Base-by-base conservation (phyloP, 78 protist genomes). In the Dictyostelium citrinum region DNA sequence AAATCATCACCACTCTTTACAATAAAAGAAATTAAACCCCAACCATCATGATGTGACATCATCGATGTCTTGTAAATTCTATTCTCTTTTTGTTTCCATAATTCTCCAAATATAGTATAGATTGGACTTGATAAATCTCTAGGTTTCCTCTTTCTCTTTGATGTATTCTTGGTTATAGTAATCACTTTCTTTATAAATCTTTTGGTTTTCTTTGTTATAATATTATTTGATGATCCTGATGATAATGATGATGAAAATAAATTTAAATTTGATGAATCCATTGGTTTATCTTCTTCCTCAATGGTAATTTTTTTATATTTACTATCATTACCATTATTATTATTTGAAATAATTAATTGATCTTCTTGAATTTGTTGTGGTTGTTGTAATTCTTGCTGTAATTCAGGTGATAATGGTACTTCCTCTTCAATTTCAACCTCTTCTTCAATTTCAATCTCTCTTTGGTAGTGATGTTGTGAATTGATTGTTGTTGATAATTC, bases 1-100 rank as follows among this genome's bases (percentile, higher is more conserved):
- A 94, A 67, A 67, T 97, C 98, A 27, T 97, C 98, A 8, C 97
- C 97, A 35, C 74, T 81, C 75, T 97, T 97, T 33, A 97, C 96
- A 46, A 97, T 96, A 31, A 97, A 83, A 11, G 97, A 83, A 11
- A 90, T 77, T 75, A 90, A 46, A 22, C 95, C 29, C 96, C 96
- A 93, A 3, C 86, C 91, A 12, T 16, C 22, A 12, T 72, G 24
- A 16, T 24, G n/a, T 8, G 82, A 27, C 22, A 51, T n/a, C 11
- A 67, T 37, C 5, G 92, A 76, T 6, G 27, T 33, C 80, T 80
- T 74, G 17, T 68, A 64, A 6, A 90, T 68, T 45, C 88, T 29
- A 39, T 49, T 37, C 58, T 83, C 91, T 82, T 93, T 93, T 29
- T 76, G 49, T 37, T 79, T 83, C 96, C 96, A 93, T 11, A 29